Conservation (phyloP, 257 asterid species). For the Fraxinus anomala region DNA sequence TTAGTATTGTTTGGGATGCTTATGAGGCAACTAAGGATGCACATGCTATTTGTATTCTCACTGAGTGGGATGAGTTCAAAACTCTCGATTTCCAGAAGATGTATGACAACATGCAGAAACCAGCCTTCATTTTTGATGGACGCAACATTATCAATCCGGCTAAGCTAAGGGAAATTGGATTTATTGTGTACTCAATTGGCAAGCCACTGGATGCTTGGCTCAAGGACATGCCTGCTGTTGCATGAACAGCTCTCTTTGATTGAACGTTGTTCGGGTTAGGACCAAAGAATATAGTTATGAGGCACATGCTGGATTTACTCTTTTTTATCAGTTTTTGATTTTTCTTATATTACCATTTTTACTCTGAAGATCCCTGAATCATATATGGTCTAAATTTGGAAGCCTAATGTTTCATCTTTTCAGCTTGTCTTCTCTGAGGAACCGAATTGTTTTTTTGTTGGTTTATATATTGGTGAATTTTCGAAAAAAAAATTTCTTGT, state of each 20-base stretch:
- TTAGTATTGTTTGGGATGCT: conserved; percentile 46
- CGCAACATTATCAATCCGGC: conserved; percentile 50
- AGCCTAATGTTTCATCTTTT: conserved; percentile 28
- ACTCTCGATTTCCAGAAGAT: conserved; percentile 49
- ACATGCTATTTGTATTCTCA: conserved; percentile 47
- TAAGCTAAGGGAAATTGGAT: conserved; percentile 71
- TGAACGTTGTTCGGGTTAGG: conserved; percentile 28
- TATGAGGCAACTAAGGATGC: conserved; percentile 48
- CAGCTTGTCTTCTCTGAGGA: conserved; percentile 22
- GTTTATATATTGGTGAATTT: conserved; percentile 14
- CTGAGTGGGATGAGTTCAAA: conserved; percentile 54
- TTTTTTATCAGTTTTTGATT: conserved; percentile 40
- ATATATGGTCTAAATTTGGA: conserved; percentile 28
- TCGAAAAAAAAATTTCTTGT: conserved; percentile 5
- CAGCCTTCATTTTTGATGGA: conserved; percentile 68
- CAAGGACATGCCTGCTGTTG: conserved; percentile 79
- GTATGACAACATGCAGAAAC: conserved; percentile 73
- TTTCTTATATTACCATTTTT: conserved; percentile 33
- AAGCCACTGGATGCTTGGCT: conserved; percentile 78
- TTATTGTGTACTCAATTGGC: conserved; percentile 70
- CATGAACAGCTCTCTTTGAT: conserved; percentile 33
- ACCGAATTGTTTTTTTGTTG: conserved; percentile 15
- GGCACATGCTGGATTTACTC: conserved; percentile 40
- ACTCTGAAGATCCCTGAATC: conserved; percentile 34
- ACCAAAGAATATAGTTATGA: conserved; percentile 28